Evolutionary conservation across 805 yeast species (phyloP).

Genomic region (Zygosaccharomyces bisporus): DNA sequence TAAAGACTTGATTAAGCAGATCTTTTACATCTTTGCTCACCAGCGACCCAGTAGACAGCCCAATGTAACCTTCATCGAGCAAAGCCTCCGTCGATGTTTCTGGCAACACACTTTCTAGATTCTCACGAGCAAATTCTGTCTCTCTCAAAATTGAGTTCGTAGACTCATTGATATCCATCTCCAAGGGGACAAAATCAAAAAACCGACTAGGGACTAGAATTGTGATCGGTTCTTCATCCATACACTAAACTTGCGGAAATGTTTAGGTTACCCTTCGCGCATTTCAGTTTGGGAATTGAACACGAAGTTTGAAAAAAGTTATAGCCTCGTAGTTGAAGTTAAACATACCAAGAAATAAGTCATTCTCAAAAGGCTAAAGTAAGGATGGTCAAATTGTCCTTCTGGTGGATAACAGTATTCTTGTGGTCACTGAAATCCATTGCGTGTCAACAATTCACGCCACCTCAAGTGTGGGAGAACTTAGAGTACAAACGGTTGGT

Average conservation of each 20-base stretch:
- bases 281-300: background rate
- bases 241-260: background rate
- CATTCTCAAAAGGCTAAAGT: background rate
- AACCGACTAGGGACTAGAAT: background rate
- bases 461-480: conserved; percentile 47
- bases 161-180: conserved; percentile 2
- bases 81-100: conserved; percentile 1
- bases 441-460: conserved; percentile 13
- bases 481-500: conserved; percentile 49
- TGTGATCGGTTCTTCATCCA: background rate
- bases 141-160: conserved; percentile 4
- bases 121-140: conserved; percentile 3
- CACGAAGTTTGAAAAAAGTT: conserved; percentile 2
- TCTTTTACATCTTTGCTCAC: conserved; percentile 17
- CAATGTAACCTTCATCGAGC: conserved; percentile 7
- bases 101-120: conserved; percentile 15
- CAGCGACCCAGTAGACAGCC: conserved; percentile 23
- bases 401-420: conserved; percentile 13
- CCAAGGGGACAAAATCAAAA: background rate
- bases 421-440: conserved; percentile 7
- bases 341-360: background rate
- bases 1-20: conserved; percentile 10
- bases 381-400: conserved; percentile 11
- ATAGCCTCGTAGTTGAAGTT: background rate
- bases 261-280: conserved; percentile 7